Percentiles rank a stretch among this genome's conserved stretches.
These are phyloP conservation scores for Coniosporium tulheliwenetii DNA, from an alignment of 2,329 filamentous ascomycete species.

Conservation along the genomic window DNA sequence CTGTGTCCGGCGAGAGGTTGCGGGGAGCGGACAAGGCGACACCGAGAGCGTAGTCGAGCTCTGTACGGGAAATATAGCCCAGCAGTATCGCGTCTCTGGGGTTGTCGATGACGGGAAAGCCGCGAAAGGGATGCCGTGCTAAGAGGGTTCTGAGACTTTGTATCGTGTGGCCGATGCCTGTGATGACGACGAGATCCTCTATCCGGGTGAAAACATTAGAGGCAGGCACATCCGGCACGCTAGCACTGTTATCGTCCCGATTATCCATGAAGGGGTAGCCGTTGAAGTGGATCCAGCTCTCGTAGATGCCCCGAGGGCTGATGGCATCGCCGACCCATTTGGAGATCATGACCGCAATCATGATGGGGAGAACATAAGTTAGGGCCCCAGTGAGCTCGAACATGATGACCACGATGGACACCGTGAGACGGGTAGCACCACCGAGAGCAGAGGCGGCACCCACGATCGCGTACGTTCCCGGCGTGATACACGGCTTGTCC, in stretches of 20 bases:
- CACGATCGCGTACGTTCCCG: constrained; percentile 91
- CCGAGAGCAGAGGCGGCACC: constrained; percentile 89
- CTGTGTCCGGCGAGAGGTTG: constrained; percentile 51
- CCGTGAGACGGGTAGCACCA: constrained; percentile 89
- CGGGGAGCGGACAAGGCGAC: constrained; percentile 41
- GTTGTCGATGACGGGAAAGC: constrained; percentile 80
- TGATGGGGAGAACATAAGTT: constrained; percentile 93
- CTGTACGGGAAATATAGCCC: constrained; percentile 86
- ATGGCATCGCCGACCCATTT: constrained; percentile 98
- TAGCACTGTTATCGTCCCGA: constrained; percentile 49
- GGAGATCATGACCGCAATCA: constrained; percentile 95
- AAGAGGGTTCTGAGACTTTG: constrained; percentile 57
- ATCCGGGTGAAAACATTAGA: constrained; percentile 81
- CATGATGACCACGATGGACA: constrained; percentile 98
- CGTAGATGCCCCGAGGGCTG: constrained; percentile 85
- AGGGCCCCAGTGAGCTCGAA: constrained; percentile 95
- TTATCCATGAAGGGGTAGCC: constrained; percentile 94
- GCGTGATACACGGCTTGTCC: constrained; percentile 76
- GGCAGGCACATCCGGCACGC: constrained; percentile 72
- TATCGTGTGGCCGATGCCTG: constrained; percentile 78
- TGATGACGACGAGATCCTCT: constrained; percentile 79
- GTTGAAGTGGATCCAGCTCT: constrained; percentile 93
- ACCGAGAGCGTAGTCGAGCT: constrained; percentile 68
- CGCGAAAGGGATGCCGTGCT: constrained; percentile 60
- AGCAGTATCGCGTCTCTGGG: constrained; percentile 63